Evolutionary conservation across 768 basidiomycete genomes (phyloP).

Genomic region (Fistulinella prunicolor): DNA sequence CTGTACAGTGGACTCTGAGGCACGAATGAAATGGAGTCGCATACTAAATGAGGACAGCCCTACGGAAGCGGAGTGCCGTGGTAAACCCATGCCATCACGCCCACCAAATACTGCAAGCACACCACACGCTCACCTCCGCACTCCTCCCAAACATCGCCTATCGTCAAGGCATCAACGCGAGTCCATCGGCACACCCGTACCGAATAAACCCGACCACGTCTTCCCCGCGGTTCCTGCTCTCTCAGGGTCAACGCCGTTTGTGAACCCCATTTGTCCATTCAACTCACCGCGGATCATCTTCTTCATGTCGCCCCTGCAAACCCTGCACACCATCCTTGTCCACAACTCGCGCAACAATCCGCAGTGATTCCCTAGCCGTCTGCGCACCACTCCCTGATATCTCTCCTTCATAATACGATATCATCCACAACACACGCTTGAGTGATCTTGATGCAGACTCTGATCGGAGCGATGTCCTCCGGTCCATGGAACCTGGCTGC

Average conservation of each 20-base stretch:
- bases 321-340: constrained; percentile 58
- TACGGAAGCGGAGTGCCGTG: constrained; percentile 27
- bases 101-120: constrained; percentile 27
- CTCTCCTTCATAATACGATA: constrained; percentile 55
- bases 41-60: constrained; percentile 15
- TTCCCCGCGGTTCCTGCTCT: constrained; percentile 40
- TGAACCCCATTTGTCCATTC: constrained; percentile 1
- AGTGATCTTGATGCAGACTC: constrained; percentile 40
- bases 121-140: constrained; percentile 13
- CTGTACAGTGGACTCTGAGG: neutral
- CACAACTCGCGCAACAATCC: constrained; percentile 55
- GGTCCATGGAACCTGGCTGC: constrained; percentile 26
- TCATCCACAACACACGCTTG: constrained; percentile 39
- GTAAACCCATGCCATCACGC: constrained; percentile 14
- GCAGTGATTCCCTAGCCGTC: constrained; percentile 55
- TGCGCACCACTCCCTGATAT: constrained; percentile 41
- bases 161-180: constrained; percentile 50
- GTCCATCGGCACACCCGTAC: constrained; percentile 52
- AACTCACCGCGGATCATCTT: constrained; percentile 49
- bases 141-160: constrained; percentile 6
- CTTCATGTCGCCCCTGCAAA: constrained; percentile 27
- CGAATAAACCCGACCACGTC: constrained; percentile 54
- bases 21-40: neutral
- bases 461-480: constrained; percentile 25
- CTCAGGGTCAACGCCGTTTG: constrained; percentile 18